phyloP scores from a whole-genome alignment of 352 stramenopile species.

The Globisporangium abappressorium region DNA sequence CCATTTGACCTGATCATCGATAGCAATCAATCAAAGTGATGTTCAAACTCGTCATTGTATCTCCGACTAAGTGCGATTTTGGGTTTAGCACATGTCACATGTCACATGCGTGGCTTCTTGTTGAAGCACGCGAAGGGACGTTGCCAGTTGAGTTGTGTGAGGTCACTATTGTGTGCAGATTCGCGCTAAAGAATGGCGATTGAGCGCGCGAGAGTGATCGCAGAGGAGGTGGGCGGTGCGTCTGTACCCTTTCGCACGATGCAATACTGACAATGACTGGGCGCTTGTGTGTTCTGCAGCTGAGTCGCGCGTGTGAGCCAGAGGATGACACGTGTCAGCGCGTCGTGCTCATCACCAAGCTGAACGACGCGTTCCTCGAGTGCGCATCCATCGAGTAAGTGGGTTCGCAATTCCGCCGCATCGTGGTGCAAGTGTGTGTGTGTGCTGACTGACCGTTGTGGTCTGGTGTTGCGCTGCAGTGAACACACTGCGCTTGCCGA shows the following conservation, averaged over 20 bases:
- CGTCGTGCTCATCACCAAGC: conserved; percentile 3
- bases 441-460: neutral
- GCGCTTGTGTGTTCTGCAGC: neutral
- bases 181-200: neutral
- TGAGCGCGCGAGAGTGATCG: neutral
- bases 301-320: neutral
- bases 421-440: neutral
- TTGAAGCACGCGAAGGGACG: neutral
- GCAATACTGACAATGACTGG: neutral
- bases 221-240: neutral
- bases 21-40: neutral
- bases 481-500: conserved; percentile 14
- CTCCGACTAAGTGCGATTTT: neutral
- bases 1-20: neutral
- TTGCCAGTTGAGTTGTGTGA: neutral
- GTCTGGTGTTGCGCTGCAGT: neutral
- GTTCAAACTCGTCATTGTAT: neutral
- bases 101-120: neutral
- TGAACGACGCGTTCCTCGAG: conserved; percentile 17
- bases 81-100: neutral
- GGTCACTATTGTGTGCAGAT: neutral
- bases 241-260: neutral
- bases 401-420: neutral
- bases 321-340: neutral
- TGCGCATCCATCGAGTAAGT: conserved; percentile 19